Evolutionary conservation across 2,329 filamentous ascomycete species (phyloP).

Genomic region (Verticillium isaacii): DNA sequence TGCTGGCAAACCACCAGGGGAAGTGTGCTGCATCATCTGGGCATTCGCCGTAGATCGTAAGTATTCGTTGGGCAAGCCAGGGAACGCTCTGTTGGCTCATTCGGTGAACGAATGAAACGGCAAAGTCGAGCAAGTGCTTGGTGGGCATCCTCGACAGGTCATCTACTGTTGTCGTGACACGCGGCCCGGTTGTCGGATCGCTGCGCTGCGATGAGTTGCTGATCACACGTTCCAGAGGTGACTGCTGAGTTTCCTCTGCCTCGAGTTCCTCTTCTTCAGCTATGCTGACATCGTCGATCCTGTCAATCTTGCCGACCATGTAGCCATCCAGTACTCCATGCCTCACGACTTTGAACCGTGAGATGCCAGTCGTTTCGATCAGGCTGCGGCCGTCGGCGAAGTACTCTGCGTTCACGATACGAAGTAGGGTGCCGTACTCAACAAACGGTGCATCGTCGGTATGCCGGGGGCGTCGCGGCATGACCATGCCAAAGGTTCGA

Average conservation of each 20-base stretch:
- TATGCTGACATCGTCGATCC: slow-evolving; percentile 75
- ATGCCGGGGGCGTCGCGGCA: slow-evolving; percentile 53
- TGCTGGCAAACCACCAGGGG: slow-evolving; percentile 86
- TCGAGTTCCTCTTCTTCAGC: slow-evolving; percentile 77
- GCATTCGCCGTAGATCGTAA: slow-evolving; percentile 71
- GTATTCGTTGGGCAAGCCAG: slow-evolving; percentile 70
- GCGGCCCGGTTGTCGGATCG: background rate
- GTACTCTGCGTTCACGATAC: slow-evolving; percentile 68
- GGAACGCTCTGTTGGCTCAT: slow-evolving; percentile 65
- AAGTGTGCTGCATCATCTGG: slow-evolving; percentile 73
- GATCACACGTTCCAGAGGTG: slow-evolving; percentile 5
- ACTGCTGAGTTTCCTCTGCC: slow-evolving; percentile 52
- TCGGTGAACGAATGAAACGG: slow-evolving; percentile 60
- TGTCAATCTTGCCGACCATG: slow-evolving; percentile 67
- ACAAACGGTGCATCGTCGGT: slow-evolving; percentile 44
- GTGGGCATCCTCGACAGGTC: slow-evolving; percentile 61
- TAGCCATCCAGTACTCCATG: slow-evolving; percentile 71
- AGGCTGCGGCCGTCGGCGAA: slow-evolving; percentile 78
- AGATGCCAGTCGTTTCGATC: slow-evolving; percentile 71
- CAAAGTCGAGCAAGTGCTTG: slow-evolving; percentile 60
- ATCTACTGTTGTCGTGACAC: slow-evolving; percentile 12
- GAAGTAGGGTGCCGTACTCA: slow-evolving; percentile 72
- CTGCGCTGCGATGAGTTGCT: slow-evolving; percentile 7
- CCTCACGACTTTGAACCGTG: slow-evolving; percentile 67
- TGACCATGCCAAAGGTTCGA: slow-evolving; percentile 80